Evolutionary conservation across 495 filamentous ascomycete species (phyloP).

Genomic region (Amorphotheca resinae): DNA sequence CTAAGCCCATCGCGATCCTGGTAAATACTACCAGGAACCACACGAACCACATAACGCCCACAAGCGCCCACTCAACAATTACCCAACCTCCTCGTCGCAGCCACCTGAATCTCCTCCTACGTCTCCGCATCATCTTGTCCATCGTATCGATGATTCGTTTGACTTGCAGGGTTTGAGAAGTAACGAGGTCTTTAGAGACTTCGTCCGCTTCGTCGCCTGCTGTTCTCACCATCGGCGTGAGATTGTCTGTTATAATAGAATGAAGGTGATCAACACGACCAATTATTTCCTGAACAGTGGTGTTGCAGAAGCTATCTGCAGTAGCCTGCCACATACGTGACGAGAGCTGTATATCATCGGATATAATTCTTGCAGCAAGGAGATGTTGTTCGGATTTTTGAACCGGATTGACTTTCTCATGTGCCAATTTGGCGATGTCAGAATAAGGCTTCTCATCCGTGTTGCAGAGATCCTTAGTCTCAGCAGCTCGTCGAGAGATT

Average conservation of each 20-base stretch:
- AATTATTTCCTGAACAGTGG: conserved; percentile 32
- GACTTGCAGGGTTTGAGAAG: conserved; percentile 57
- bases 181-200: conserved; percentile 59
- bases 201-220: conserved; percentile 67
- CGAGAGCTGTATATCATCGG: conserved; percentile 22
- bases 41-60: conserved; percentile 73
- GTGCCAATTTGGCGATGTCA: conserved; percentile 24
- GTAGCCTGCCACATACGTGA: conserved; percentile 18
- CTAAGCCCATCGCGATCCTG: conserved; percentile 45
- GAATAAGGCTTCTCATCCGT: conserved; percentile 18
- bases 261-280: conserved; percentile 37
- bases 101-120: conserved; percentile 61
- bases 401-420: conserved; percentile 33
- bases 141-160: conserved; percentile 69
- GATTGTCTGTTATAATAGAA: conserved; percentile 33
- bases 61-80: conserved; percentile 64
- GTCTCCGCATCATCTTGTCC: conserved; percentile 53
- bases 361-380: conserved; percentile 51
- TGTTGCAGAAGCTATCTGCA: conserved; percentile 32
- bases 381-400: conserved; percentile 52
- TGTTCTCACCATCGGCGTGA: conserved; percentile 49
- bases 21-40: conserved; percentile 68
- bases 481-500: conserved; percentile 52
- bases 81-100: conserved; percentile 55
- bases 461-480: conserved; percentile 16